A percentile compares a stretch with the other conserved stretches of the same genome.
phyloP scores from a whole-genome alignment of 2,329 filamentous ascomycete species.

The Sporothrix mexicana region DNA sequence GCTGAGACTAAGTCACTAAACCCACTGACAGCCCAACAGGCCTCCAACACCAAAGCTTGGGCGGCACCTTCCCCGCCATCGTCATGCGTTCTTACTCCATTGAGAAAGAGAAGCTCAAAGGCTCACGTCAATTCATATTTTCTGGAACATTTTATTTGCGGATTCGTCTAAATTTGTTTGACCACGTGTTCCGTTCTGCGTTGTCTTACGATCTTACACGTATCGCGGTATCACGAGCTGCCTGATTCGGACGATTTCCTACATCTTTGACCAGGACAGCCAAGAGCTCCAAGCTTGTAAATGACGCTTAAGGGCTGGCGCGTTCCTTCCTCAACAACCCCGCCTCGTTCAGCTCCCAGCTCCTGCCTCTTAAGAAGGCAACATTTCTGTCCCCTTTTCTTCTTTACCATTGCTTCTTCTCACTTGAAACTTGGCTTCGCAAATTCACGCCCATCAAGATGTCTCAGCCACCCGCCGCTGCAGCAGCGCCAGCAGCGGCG shows the following conservation, averaged over 20 bases:
- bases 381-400: not conserved
- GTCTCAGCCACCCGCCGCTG: not conserved
- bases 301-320: not conserved
- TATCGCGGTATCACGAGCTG: not conserved
- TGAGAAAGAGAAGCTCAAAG: not conserved
- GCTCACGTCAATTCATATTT: too few species aligned
- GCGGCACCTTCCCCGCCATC: not conserved
- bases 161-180: too few species aligned
- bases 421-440: not conserved
- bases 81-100: not conserved
- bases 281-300: not conserved
- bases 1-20: not conserved
- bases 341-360: conserved; percentile 1
- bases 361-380: not conserved
- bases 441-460: not conserved
- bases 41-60: not conserved
- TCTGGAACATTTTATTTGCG: not conserved
- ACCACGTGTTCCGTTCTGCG: not conserved
- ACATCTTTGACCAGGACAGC: not conserved
- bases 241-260: not conserved
- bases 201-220: not conserved
- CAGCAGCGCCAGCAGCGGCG: not conserved
- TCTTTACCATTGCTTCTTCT: not conserved
- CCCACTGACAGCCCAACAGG: not conserved
- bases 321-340: not conserved